A percentile compares a stretch with the other conserved stretches of the same genome.
phyloP scores from a whole-genome alignment of 1,284 basidiomycete species.

The Tilletiopsis washingtonensis region DNA sequence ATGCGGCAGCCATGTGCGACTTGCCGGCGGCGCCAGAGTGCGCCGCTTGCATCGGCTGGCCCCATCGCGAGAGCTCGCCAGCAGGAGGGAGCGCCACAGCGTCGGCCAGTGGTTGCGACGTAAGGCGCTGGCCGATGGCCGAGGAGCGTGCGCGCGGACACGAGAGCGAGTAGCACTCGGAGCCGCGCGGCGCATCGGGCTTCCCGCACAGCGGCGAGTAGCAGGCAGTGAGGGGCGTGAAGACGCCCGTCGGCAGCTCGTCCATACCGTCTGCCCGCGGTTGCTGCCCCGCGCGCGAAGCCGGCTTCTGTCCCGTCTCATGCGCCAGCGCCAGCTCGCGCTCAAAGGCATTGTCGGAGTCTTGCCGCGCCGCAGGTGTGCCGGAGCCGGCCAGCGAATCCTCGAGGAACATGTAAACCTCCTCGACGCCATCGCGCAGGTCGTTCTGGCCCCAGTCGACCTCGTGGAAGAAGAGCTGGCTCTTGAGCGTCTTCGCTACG shows the following conservation, averaged over 20 bases:
- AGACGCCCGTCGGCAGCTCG: slow-evolving; percentile 82
- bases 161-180: slow-evolving; percentile 25
- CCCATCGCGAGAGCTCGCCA: neutral
- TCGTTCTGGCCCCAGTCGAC: slow-evolving; percentile 86
- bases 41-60: neutral
- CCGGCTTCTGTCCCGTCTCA: neutral
- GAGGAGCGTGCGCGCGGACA: slow-evolving; percentile 22
- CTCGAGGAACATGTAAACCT: slow-evolving; percentile 92
- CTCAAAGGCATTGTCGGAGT: slow-evolving; percentile 2
- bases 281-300: slow-evolving; percentile 15
- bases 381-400: slow-evolving; percentile 51
- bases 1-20: slow-evolving; percentile 43
- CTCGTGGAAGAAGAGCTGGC: slow-evolving; percentile 90
- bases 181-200: slow-evolving; percentile 1
- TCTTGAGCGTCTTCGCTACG: slow-evolving; percentile 79
- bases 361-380: neutral
- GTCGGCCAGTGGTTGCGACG: slow-evolving; percentile 1
- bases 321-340: neutral
- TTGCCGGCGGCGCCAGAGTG: neutral
- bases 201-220: slow-evolving; percentile 89
- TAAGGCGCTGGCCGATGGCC: neutral
- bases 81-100: neutral
- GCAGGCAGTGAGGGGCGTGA: slow-evolving; percentile 91
- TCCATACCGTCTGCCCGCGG: slow-evolving; percentile 50
- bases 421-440: slow-evolving; percentile 80